Evolutionary conservation across 208 protist species (phyloP).

Genomic region (Leishmania amazonensis): DNA sequence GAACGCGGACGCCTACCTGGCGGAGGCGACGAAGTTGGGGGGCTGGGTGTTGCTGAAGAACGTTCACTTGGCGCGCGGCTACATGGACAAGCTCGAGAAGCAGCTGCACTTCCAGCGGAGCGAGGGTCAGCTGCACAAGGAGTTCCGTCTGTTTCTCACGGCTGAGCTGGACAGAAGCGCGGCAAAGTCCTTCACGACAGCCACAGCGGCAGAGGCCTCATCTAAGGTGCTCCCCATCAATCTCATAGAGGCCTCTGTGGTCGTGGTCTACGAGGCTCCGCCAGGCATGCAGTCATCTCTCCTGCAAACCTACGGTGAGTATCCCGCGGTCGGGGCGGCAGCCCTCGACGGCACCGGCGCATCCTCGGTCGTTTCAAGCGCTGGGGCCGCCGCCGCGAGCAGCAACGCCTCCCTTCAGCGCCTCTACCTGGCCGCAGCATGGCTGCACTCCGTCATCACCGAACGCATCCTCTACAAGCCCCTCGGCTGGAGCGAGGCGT

Average conservation of each 20-base stretch:
- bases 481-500: conserved; percentile 97
- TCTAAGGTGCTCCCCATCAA: conserved; percentile 61
- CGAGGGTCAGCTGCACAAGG: conserved; percentile 55
- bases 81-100: conserved; percentile 96
- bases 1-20: conserved; percentile 93
- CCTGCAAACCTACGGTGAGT: conserved; percentile 81
- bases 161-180: conserved; percentile 85
- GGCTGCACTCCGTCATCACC: conserved; percentile 97
- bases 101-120: conserved; percentile 90
- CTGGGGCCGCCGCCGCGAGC: conserved; percentile 6
- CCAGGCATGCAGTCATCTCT: conserved; percentile 96
- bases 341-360: background rate
- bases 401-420: conserved; percentile 66
- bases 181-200: background rate
- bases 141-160: conserved; percentile 98
- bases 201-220: background rate
- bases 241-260: conserved; percentile 73
- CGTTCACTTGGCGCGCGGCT: conserved; percentile 96
- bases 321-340: background rate
- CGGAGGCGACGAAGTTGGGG: conserved; percentile 73
- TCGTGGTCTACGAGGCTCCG: conserved; percentile 96
- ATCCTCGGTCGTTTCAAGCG: background rate
- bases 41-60: conserved; percentile 99
- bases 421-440: conserved; percentile 97
- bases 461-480: conserved; percentile 97